Conservation (phyloP, 441 rosid genomes). For the Adansonia gregorii region DNA sequence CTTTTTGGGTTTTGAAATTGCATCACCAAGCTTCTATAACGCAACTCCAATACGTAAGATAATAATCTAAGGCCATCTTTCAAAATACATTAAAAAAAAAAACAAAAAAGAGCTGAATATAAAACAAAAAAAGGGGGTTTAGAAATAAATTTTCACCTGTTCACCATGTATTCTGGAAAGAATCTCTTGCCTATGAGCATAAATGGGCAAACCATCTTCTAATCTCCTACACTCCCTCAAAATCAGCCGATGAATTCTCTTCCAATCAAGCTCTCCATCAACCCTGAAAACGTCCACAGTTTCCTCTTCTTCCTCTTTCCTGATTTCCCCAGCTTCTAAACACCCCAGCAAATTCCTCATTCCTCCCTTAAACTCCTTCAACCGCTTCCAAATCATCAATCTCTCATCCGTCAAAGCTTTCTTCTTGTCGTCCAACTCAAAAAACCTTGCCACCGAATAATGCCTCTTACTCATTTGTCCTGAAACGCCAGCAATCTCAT, state of each 20-base stretch:
- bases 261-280: conserved; percentile 50
- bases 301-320: conserved; percentile 25
- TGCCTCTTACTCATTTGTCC: conserved; percentile 24
- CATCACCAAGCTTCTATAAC: background rate
- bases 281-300: conserved; percentile 40
- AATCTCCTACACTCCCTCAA: conserved; percentile 72
- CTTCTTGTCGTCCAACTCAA: conserved; percentile 34
- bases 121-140: background rate
- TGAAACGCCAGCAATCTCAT: conserved; percentile 38
- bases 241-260: conserved; percentile 47
- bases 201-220: conserved; percentile 72
- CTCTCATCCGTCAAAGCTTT: conserved; percentile 40
- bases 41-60: background rate
- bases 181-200: conserved; percentile 50
- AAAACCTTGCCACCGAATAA: conserved; percentile 14
- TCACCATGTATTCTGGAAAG: conserved; percentile 46
- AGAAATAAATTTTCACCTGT: conserved; percentile 46
- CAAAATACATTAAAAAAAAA: background rate
- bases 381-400: conserved; percentile 43
- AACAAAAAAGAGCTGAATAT: background rate
- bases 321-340: conserved; percentile 33
- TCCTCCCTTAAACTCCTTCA: conserved; percentile 53
- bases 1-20: background rate
- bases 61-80: background rate
- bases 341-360: conserved; percentile 49